Evolutionary conservation across 192 early-diverging fungal genomes (phyloP).

Genomic region (Coemansia sp.): DNA sequence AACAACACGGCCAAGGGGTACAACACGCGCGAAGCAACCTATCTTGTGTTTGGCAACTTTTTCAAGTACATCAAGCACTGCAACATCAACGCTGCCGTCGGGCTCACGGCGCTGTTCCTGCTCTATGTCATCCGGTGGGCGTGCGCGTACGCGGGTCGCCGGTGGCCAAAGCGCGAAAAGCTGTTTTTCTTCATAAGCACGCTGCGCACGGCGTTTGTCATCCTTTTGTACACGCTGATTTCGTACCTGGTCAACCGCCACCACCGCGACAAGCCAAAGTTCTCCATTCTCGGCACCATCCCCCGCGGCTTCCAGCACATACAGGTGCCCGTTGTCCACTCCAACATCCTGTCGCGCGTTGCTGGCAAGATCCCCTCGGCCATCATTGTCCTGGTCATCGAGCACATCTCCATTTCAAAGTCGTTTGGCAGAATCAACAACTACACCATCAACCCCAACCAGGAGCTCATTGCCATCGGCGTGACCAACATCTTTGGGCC

Average conservation of each 20-base stretch:
- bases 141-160: slow-evolving; percentile 29
- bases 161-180: slow-evolving; percentile 52
- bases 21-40: slow-evolving; percentile 68
- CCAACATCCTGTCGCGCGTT: slow-evolving; percentile 53
- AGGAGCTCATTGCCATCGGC: slow-evolving; percentile 89
- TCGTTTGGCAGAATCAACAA: slow-evolving; percentile 82
- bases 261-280: slow-evolving; percentile 47
- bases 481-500: slow-evolving; percentile 80
- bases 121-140: slow-evolving; percentile 45
- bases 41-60: slow-evolving; percentile 73
- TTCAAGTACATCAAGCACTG: slow-evolving; percentile 53
- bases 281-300: slow-evolving; percentile 67
- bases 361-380: slow-evolving; percentile 60
- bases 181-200: slow-evolving; percentile 65
- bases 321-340: slow-evolving; percentile 55
- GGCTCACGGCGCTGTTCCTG: slow-evolving; percentile 50
- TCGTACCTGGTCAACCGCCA: slow-evolving; percentile 65
- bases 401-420: slow-evolving; percentile 88
- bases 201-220: slow-evolving; percentile 70
- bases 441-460: slow-evolving; percentile 80
- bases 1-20: slow-evolving; percentile 59
- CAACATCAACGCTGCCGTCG: slow-evolving; percentile 48
- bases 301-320: slow-evolving; percentile 71
- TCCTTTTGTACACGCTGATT: slow-evolving; percentile 70
- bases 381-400: slow-evolving; percentile 75